Base-by-base conservation (phyloP, 2,329 filamentous ascomycete species). In the Didymella keratinophila region DNA sequence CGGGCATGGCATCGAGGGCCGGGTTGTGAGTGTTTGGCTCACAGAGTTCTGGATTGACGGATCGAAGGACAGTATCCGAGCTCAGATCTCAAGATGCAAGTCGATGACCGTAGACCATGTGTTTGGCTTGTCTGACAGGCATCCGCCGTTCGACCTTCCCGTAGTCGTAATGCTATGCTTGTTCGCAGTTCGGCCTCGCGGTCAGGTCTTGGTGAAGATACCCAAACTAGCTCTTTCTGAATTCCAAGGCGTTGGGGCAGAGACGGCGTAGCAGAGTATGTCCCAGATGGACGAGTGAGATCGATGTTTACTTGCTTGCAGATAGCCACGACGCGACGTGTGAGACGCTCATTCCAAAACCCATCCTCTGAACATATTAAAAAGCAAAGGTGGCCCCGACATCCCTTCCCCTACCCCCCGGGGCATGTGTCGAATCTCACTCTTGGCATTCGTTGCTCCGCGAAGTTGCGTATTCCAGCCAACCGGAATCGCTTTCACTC, bases 381-480 rank as follows among this genome's bases (percentile, higher is more conserved):
- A 54, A 42, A 58, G 56, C 49, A 50, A 54, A 46, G n/a, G 45
- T 43, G 56, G 39, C 56, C 36, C 50, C 14, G 30, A 7, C 32
- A 50, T 37, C 50, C 50, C 39, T 54, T 25, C 23, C 23, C 23
- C 3, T 25, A 7, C 4, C 23, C 16, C 25, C 47, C 49, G 30
- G 44, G 37, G 25, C 44, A 34, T 49, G 55, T 53, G 39, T 53
- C 30, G 56, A 53, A 46, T 45, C 56, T 58, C 27, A 37, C 11
- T 20, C 56, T 58, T 58, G 56, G 56, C 50, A n/a, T 14, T 58
- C 20, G 52, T 27, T 49, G 47, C 44, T 52, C 27, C 43, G 52
- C 52, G 48, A 49, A 37, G 48, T 20, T 44, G 48, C 48, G 12
- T 11, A 45, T 39, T 30, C 45, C 48, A 46, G 45, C 58, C 58